These are phyloP conservation scores for Annulohypoxylon truncatum DNA, from an alignment of 2,329 filamentous ascomycete genomes.

Conservation along the genomic window DNA sequence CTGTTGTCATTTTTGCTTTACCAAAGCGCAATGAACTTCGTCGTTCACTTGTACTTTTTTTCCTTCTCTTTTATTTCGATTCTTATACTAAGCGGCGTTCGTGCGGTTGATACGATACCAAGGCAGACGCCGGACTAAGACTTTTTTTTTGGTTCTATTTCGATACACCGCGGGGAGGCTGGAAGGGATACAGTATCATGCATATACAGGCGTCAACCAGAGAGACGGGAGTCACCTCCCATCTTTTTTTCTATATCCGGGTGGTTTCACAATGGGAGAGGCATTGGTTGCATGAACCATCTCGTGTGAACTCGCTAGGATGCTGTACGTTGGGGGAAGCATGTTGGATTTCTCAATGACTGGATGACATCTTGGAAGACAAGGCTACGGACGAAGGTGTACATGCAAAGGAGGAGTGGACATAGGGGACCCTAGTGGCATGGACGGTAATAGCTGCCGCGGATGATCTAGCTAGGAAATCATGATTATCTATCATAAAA, in stretches of 20 bases:
- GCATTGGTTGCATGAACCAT: background rate
- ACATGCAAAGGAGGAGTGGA: background rate
- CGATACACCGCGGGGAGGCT: slow-evolving; percentile 39
- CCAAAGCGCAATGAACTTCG: slow-evolving; percentile 18
- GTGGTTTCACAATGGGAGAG: slow-evolving; percentile 23
- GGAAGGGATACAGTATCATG: slow-evolving; percentile 40
- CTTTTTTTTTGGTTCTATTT: slow-evolving; percentile 31
- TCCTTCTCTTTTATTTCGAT: slow-evolving; percentile 14
- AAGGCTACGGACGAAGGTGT: slow-evolving; percentile 15
- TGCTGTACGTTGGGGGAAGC: slow-evolving; percentile 24
- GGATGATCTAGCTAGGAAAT: slow-evolving; percentile 33
- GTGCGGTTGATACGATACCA: slow-evolving; percentile 38
- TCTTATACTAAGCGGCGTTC: slow-evolving; percentile 34
- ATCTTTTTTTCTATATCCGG: slow-evolving; percentile 31
- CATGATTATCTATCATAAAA: slow-evolving; percentile 19
- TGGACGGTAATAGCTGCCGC: slow-evolving; percentile 29
- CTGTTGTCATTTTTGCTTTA: slow-evolving; percentile 17
- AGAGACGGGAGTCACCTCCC: slow-evolving; percentile 38
- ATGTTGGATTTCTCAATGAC: slow-evolving; percentile 26
- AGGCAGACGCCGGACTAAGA: slow-evolving; percentile 34
- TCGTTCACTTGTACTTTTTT: slow-evolving; percentile 30
- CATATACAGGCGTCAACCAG: slow-evolving; percentile 47
- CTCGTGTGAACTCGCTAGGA: slow-evolving; percentile 25
- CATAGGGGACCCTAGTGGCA: slow-evolving; percentile 3
- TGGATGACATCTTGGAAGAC: slow-evolving; percentile 33